Percentiles rank a stretch among this genome's conserved stretches.
These are phyloP conservation scores for Phytophthora litchii DNA, from an alignment of 352 stramenopile species.

Conservation along the genomic window DNA sequence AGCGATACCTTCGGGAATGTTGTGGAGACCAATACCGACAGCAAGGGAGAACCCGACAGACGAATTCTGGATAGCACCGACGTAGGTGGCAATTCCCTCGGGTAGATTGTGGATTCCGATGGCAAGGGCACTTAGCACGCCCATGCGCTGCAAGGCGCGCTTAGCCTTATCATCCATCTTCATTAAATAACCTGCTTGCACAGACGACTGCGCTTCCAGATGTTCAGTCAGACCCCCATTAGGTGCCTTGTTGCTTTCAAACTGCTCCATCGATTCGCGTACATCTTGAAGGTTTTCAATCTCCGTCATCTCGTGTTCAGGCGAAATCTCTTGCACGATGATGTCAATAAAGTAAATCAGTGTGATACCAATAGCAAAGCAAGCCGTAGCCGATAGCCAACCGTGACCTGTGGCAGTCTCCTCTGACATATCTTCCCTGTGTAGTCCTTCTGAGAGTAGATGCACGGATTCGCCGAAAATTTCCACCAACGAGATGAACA, in stretches of 20 bases:
- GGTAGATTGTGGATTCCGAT: slow-evolving; percentile 96
- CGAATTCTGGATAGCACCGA: slow-evolving; percentile 89
- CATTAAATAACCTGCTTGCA: too few species aligned
- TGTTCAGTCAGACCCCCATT: slow-evolving; percentile 9
- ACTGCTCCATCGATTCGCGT: slow-evolving; percentile 38
- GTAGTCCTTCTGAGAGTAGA: slow-evolving; percentile 38
- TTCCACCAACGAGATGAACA: slow-evolving; percentile 52
- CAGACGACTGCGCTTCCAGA: slow-evolving; percentile 27
- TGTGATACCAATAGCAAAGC: slow-evolving; percentile 85
- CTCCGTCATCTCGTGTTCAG: slow-evolving; percentile 34
- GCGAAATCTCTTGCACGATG: slow-evolving; percentile 47
- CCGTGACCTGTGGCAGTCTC: slow-evolving; percentile 49
- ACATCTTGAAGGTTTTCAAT: slow-evolving; percentile 42
- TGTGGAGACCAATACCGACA: slow-evolving; percentile 96
- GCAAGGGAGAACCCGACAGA: slow-evolving; percentile 92
- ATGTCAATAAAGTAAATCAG: slow-evolving; percentile 57
- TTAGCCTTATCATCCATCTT: slow-evolving; percentile 45
- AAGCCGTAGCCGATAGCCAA: slow-evolving; percentile 82
- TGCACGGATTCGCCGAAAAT: slow-evolving; percentile 53
- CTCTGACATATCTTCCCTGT: slow-evolving; percentile 37
- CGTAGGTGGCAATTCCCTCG: slow-evolving; percentile 95
- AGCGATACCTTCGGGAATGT: slow-evolving; percentile 96
- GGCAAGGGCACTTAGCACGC: slow-evolving; percentile 91
- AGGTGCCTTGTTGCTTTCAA: slow-evolving; percentile 27
- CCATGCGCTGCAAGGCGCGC: slow-evolving; percentile 79